Evolutionary conservation across 225 moss, liverwort and hornwort species (phyloP).

Genomic region (Marchantia polymorpha): DNA sequence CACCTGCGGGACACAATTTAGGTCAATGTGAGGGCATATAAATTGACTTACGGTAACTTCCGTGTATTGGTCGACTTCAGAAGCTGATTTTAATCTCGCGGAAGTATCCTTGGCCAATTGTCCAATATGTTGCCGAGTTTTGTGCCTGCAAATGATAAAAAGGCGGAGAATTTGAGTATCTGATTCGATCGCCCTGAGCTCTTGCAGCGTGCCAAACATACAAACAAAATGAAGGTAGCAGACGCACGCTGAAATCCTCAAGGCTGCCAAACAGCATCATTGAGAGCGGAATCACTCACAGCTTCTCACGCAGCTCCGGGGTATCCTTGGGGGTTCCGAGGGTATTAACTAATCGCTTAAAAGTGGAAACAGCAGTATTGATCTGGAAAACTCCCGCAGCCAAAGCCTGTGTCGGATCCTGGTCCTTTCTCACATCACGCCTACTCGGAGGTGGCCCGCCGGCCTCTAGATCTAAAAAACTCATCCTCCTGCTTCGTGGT

Average conservation of each 20-base stretch:
- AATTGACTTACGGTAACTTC: conserved; percentile 43
- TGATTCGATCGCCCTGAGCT: not conserved
- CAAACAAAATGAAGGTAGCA: too few species aligned
- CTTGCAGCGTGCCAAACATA: not conserved
- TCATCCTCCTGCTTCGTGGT: conserved; percentile 46
- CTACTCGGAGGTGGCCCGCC: conserved; percentile 63
- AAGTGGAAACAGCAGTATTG: conserved; percentile 85
- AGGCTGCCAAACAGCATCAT: not conserved
- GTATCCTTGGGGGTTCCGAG: conserved; percentile 93
- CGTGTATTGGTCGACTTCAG: conserved; percentile 70
- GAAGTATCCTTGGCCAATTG: conserved; percentile 96
- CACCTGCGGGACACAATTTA: not conserved
- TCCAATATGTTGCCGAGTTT: conserved; percentile 89
- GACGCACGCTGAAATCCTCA: not conserved
- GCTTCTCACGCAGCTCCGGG: conserved; percentile 83
- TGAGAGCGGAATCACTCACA: conserved; percentile 46
- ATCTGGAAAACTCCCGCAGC: conserved; percentile 95
- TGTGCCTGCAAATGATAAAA: conserved; percentile 52
- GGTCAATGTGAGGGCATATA: not conserved
- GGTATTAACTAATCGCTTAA: conserved; percentile 79
- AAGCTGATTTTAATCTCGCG: conserved; percentile 76
- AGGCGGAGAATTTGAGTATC: not conserved
- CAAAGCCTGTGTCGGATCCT: conserved; percentile 83
- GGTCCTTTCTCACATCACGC: conserved; percentile 51
- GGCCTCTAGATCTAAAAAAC: conserved; percentile 86